Conservation (phyloP, 2,329 filamentous ascomycete species). For the Pseudocercospora fijiensis region DNA sequence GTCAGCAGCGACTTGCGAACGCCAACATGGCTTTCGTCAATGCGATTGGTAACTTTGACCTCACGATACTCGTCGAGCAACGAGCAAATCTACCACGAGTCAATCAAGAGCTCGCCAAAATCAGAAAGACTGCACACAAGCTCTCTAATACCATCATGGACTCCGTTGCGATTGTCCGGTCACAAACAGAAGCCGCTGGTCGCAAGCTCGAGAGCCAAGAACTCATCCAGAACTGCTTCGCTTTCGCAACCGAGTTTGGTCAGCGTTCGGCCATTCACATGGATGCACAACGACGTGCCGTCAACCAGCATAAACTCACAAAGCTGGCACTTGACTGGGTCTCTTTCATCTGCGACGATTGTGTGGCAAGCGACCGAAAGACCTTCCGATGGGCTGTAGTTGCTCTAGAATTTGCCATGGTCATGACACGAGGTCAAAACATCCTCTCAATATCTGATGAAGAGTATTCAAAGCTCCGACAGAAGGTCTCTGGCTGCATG, state of each 20-base stretch:
- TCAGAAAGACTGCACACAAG: slow-evolving; percentile 93
- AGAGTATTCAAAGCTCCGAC: slow-evolving; percentile 78
- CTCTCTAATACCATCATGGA: slow-evolving; percentile 98
- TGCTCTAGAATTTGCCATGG: slow-evolving; percentile 94
- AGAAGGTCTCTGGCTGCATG: slow-evolving; percentile 96
- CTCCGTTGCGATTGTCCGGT: slow-evolving; percentile 88
- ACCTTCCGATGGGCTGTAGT: slow-evolving; percentile 97
- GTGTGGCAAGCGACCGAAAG: slow-evolving; percentile 86
- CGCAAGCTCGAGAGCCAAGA: slow-evolving; percentile 82
- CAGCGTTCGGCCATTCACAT: slow-evolving; percentile 92
- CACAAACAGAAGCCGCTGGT: slow-evolving; percentile 62
- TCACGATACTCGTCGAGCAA: slow-evolving; percentile 88
- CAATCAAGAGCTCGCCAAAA: slow-evolving; percentile 85
- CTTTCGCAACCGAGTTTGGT: slow-evolving; percentile 98
- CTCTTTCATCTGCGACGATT: slow-evolving; percentile 96
- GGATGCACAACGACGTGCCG: slow-evolving; percentile 89
- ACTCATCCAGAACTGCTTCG: slow-evolving; percentile 94
- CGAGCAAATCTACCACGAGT: slow-evolving; percentile 91
- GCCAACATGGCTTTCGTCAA: slow-evolving; percentile 77
- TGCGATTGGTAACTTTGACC: slow-evolving; percentile 77
- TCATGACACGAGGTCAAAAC: slow-evolving; percentile 90
- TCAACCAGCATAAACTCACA: slow-evolving; percentile 95
- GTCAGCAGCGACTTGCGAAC: slow-evolving; percentile 71
- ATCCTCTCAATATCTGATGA: slow-evolving; percentile 86
- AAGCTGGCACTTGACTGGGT: slow-evolving; percentile 95